A percentile compares a stretch with the other conserved stretches of the same genome.
phyloP scores from a whole-genome alignment of 2,329 filamentous ascomycete genomes.

The Periglandula ipomoeae region DNA sequence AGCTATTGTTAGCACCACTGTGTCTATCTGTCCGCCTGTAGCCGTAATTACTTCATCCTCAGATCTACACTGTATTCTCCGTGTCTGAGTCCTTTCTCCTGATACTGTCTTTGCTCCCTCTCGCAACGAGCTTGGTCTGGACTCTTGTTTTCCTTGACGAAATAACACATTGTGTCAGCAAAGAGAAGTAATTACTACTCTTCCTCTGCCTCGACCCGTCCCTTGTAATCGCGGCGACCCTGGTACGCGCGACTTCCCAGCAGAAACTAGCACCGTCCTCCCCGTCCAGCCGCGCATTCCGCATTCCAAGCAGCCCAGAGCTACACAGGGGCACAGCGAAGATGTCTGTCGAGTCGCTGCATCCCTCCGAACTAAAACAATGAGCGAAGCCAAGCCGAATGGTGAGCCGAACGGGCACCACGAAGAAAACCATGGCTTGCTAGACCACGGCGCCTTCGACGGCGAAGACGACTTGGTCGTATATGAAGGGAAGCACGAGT shows the following conservation, averaged over 20 bases:
- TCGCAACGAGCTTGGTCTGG: neutral
- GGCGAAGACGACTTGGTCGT: slow-evolving; percentile 19
- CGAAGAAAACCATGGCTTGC: slow-evolving; percentile 22
- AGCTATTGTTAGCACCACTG: too few species aligned
- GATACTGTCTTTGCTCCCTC: neutral
- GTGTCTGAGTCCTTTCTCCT: neutral
- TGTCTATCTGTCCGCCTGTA: neutral
- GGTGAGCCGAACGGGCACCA: slow-evolving; percentile 20
- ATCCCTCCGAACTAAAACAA: slow-evolving; percentile 15
- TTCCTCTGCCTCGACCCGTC: neutral
- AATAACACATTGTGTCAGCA: neutral
- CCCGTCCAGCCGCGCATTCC: neutral
- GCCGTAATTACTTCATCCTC: neutral
- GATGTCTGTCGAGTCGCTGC: slow-evolving; percentile 10
- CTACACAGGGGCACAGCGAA: slow-evolving; percentile 1
- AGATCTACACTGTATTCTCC: neutral
- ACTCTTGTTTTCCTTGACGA: neutral
- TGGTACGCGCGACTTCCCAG: neutral
- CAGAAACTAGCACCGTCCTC: neutral
- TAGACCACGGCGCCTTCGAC: slow-evolving; percentile 15
- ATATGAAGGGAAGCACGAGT: slow-evolving; percentile 6
- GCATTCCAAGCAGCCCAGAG: neutral
- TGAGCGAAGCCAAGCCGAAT: slow-evolving; percentile 23
- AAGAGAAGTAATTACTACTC: neutral
- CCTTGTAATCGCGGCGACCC: too few species aligned